Evolutionary conservation across 495 filamentous ascomycete species (phyloP), one percentile per base, ranked within the genome.

Genomic region (Amorphotheca resinae): DNA sequence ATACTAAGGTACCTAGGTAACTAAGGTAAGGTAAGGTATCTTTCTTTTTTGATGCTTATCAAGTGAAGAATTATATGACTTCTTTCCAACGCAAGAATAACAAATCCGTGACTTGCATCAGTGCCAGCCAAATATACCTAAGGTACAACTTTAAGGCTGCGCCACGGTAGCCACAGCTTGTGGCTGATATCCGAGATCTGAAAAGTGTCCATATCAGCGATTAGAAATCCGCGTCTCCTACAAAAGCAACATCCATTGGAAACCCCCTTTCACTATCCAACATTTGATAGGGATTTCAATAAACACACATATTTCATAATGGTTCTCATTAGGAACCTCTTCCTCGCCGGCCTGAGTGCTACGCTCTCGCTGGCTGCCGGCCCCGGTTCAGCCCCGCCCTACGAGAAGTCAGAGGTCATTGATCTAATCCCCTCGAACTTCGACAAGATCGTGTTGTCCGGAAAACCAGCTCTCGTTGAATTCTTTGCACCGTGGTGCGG

Each of bases 401-500:
- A 35, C 45, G 49, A 48, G 16, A 69, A 71, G 45, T 76, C 72
- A 15, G 67, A 69, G n/a, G 89, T 95, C 39, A 64, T 87, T 46
- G 88, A 95, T 62, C 79, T 96, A 40, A 77, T 82, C 48, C 87
- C 89, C 42, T 64, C 62, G 48, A 95, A 95, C 66, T 95, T 96
- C 60, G 87, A 95, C 64, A 64, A 79, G 7, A 72, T 93, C 40
- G 85, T 95, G 46, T 73, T 96, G 23, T 87, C 83, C 42, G 86
- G 86, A 59, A 96, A 94, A 68, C 93, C 93, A 22, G 87, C 93
- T 0, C 77, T 98, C 26, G 91, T 98, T 46, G 91, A 98, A 60
- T 98, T 98, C 74, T 98, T 95, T 63, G 91, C 91, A 36, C 91
- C 91, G 44, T 98, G 91, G 91, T 98, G 93, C 63, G 93, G 93